Percentiles rank a stretch among this genome's conserved stretches.
These are phyloP conservation scores for Tylopilus sp. DNA, from an alignment of 768 basidiomycete species.

Conservation along the genomic window DNA sequence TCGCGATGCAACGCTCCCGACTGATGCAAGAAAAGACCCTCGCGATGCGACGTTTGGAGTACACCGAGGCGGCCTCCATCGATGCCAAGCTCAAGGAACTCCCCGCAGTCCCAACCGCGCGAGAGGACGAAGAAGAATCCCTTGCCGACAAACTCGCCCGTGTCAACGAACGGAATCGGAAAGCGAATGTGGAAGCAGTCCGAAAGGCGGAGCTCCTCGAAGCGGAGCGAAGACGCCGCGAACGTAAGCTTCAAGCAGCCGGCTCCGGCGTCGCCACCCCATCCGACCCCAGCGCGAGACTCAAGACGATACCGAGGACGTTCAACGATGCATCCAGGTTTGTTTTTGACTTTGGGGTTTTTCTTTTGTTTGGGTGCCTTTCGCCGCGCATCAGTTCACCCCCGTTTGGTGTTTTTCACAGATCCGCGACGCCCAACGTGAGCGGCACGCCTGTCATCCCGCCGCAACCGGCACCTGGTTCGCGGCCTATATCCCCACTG, in stretches of 20 bases:
- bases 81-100: conserved; percentile 63
- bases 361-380: conserved; percentile 16
- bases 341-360: conserved; percentile 20
- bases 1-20: conserved; percentile 59
- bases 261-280: conserved; percentile 39
- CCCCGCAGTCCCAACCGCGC: conserved; percentile 15
- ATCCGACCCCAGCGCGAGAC: conserved; percentile 60
- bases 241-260: conserved; percentile 52
- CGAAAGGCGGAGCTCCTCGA: conserved; percentile 71
- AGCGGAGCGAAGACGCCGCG: conserved; percentile 65
- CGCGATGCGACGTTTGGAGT: conserved; percentile 72
- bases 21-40: conserved; percentile 71
- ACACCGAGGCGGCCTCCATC: conserved; percentile 54
- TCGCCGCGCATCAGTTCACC: conserved; percentile 8
- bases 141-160: conserved; percentile 55
- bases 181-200: conserved; percentile 77
- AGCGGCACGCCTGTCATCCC: conserved; percentile 42
- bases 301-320: conserved; percentile 60
- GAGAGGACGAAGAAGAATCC: conserved; percentile 30
- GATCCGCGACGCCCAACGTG: conserved; percentile 45
- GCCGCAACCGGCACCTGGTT: conserved; percentile 23
- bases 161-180: conserved; percentile 89
- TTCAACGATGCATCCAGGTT: conserved; percentile 64
- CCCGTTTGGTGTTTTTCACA: no score
- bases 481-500: conserved; percentile 38